Evolutionary conservation across 495 filamentous ascomycete genomes (phyloP).

Genomic region (Penicillium cinerascens): DNA sequence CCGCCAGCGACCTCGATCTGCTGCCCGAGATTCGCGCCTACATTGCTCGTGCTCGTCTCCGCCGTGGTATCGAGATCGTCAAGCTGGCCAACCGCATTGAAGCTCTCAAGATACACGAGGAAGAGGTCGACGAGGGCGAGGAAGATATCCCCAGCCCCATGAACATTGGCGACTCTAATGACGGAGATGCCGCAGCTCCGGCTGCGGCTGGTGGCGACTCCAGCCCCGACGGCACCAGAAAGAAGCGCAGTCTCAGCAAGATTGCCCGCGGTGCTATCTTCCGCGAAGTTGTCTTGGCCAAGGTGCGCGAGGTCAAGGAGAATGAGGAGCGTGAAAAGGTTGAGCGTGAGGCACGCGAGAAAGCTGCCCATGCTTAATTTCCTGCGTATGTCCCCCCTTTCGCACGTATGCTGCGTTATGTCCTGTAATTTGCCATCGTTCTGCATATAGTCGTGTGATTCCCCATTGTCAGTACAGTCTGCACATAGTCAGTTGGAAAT

Average conservation of each 20-base stretch:
- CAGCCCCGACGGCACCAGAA: constrained; percentile 20
- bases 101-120: constrained; percentile 91
- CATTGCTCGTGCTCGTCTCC: constrained; percentile 84
- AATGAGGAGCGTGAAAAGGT: constrained; percentile 70
- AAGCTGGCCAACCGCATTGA: constrained; percentile 97
- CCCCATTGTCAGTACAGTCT: constrained; percentile 22
- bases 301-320: constrained; percentile 90
- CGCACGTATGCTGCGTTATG: constrained; percentile 7
- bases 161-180: constrained; percentile 36
- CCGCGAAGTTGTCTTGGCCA: constrained; percentile 94
- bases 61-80: constrained; percentile 93
- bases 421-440: constrained; percentile 12
- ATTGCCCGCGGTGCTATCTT: constrained; percentile 89
- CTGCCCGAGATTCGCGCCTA: constrained; percentile 95
- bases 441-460: constrained; percentile 32
- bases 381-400: constrained; percentile 3
- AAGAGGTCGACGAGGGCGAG: constrained; percentile 51
- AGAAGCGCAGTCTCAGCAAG: constrained; percentile 67
- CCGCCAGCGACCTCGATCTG: constrained; percentile 90
- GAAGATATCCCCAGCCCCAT: constrained; percentile 64
- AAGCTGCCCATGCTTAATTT: constrained; percentile 30
- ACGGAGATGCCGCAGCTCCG: constrained; percentile 1
- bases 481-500: constrained; percentile 9
- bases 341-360: constrained; percentile 50
- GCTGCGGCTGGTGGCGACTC: constrained; percentile 8